Conservation (phyloP, 345 rosid species). For the sweet orange (Citrus sinensis) region DNA sequence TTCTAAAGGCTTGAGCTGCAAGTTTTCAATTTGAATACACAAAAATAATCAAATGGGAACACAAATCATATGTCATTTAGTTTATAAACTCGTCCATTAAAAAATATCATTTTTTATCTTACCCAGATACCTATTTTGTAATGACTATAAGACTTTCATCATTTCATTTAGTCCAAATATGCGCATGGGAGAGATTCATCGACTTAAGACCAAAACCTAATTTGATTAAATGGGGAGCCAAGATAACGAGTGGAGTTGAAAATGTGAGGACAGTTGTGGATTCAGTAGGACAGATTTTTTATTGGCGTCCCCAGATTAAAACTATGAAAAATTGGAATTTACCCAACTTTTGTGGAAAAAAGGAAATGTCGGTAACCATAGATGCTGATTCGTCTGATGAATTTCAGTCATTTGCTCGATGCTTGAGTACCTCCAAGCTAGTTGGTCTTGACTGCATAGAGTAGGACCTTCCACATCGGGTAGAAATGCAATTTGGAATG, state of each 20-base stretch:
- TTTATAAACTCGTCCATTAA: background rate
- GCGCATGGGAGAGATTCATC: conserved; percentile 42
- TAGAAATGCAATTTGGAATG: conserved; percentile 10
- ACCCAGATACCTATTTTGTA: too few relatives aligned
- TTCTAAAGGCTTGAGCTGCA: too few relatives aligned
- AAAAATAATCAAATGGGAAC: too few relatives aligned
- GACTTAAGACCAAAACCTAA: conserved; percentile 26
- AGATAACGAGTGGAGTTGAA: background rate
- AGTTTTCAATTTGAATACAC: too few relatives aligned
- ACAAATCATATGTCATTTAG: background rate
- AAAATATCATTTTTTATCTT: too few relatives aligned
- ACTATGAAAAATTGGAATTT: background rate
- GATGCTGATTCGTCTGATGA: background rate
- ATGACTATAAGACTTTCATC: conserved; percentile 23
- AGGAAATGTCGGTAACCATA: background rate
- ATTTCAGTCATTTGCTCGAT: background rate
- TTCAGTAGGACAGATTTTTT: conserved; percentile 12
- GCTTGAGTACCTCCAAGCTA: background rate
- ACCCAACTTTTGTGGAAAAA: background rate
- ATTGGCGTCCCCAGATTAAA: conserved; percentile 24
- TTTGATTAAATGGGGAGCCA: conserved; percentile 22
- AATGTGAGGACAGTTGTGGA: conserved; percentile 26
- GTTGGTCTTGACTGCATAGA: background rate
- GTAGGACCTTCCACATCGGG: conserved; percentile 10
- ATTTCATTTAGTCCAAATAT: conserved; percentile 31